These are phyloP conservation scores for Ocimum tenuiflorum DNA, from an alignment of 257 asterid genomes.

Conservation along the genomic window DNA sequence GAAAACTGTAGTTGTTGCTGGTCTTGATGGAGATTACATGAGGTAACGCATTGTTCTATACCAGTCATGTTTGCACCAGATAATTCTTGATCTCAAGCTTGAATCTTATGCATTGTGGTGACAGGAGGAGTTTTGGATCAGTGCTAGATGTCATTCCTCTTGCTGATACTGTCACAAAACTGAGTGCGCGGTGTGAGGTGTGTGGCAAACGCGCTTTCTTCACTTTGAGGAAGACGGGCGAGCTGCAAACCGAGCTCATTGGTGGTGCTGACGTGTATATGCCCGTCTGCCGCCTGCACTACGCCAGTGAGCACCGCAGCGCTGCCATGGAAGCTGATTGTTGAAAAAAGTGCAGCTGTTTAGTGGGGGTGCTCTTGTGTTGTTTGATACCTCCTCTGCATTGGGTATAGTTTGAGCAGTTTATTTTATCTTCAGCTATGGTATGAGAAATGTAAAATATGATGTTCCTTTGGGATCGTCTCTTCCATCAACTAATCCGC, in stretches of 20 bases:
- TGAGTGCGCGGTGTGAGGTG: conserved; percentile 70
- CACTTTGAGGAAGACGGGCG: conserved; percentile 82
- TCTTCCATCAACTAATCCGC: no score
- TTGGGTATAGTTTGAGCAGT: no score
- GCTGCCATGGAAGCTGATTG: no score
- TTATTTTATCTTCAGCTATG: no score
- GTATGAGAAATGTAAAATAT: no score
- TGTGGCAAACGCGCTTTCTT: conserved; percentile 70
- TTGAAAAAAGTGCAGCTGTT: no score
- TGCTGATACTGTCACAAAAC: conserved; percentile 78
- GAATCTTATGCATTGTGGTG: conserved; percentile 5
- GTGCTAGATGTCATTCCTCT: conserved; percentile 80
- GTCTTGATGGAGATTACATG: conserved; percentile 91
- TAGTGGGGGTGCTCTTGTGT: no score
- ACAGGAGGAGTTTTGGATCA: conserved; percentile 81
- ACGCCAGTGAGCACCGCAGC: conserved; percentile 77
- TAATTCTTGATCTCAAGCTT: no score
- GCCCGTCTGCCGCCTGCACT: conserved; percentile 95
- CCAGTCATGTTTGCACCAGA: no score
- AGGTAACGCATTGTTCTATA: no score
- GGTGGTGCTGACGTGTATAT: conserved; percentile 89
- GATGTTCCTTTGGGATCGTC: no score
- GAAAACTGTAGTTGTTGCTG: conserved; percentile 79
- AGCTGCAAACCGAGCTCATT: conserved; percentile 61
- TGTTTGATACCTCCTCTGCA: no score